Percentiles rank a stretch among this genome's conserved stretches.
These are phyloP conservation scores for Blastomyces silverae DNA, from an alignment of 2,329 filamentous ascomycete species.

Conservation along the genomic window DNA sequence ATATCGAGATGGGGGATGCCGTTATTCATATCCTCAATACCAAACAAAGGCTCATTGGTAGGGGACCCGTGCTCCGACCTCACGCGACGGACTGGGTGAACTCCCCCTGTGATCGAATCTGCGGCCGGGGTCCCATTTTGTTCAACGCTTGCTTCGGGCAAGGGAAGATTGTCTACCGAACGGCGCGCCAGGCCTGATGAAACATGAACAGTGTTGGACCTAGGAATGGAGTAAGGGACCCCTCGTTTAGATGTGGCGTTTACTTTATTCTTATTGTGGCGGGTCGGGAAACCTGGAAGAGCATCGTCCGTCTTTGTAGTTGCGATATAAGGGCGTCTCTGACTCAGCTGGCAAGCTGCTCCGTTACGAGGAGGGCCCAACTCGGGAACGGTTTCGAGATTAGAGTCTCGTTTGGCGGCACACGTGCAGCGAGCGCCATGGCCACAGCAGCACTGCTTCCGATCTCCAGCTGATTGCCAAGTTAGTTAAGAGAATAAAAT, in stretches of 20 bases:
- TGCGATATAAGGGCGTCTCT: conserved; percentile 51
- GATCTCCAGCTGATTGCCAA: conserved; percentile 12
- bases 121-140: conserved; percentile 26
- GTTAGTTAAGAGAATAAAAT: conserved; percentile 22
- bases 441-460: conserved; percentile 22
- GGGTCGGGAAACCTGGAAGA: conserved; percentile 56
- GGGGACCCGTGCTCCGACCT: conserved; percentile 46
- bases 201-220: conserved; percentile 46
- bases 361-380: conserved; percentile 38
- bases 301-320: conserved; percentile 54
- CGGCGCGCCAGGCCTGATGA: conserved; percentile 43
- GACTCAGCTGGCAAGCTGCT: conserved; percentile 39
- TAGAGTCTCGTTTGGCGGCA: conserved; percentile 38
- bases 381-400: conserved; percentile 46
- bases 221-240: conserved; percentile 56
- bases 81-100: conserved; percentile 33
- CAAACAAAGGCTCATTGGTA: conserved; percentile 30
- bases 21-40: conserved; percentile 31
- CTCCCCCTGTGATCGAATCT: conserved; percentile 30
- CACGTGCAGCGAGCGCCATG: conserved; percentile 22
- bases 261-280: conserved; percentile 56
- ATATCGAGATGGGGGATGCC: conserved; percentile 38
- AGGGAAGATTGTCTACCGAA: conserved; percentile 48
- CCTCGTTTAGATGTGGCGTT: conserved; percentile 58
- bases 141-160: conserved; percentile 31